Conservation (phyloP, 371 early-diverging fungal species). For the Rhizopus sp. region DNA sequence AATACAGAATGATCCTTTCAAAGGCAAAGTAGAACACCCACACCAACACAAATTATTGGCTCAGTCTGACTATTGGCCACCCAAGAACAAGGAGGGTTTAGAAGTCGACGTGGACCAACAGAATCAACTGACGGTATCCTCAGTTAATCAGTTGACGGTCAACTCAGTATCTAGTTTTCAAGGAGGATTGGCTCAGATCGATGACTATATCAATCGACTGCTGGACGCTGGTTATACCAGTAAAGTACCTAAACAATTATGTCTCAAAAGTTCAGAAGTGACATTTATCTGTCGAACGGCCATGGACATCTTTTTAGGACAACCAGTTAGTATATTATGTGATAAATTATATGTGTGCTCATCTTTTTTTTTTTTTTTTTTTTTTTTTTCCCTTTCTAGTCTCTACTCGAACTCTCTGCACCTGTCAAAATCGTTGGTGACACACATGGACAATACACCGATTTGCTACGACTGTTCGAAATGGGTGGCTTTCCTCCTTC, state of each 20-base stretch:
- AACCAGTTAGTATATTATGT: slow-evolving; percentile 71
- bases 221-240: slow-evolving; percentile 77
- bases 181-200: slow-evolving; percentile 52
- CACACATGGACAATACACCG: slow-evolving; percentile 94
- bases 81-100: slow-evolving; percentile 6
- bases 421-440: slow-evolving; percentile 97
- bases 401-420: slow-evolving; percentile 44
- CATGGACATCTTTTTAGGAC: slow-evolving; percentile 90
- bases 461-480: slow-evolving; percentile 89
- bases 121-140: slow-evolving; percentile 46
- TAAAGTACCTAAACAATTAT: slow-evolving; percentile 73
- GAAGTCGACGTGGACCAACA: slow-evolving; percentile 14
- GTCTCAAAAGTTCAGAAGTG: slow-evolving; percentile 85
- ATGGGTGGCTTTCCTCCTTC: slow-evolving; percentile 95
- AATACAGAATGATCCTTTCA: slow-evolving; percentile 30
- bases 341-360: slow-evolving; percentile 65
- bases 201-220: slow-evolving; percentile 84
- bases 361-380: no score
- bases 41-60: slow-evolving; percentile 46
- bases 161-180: slow-evolving; percentile 38
- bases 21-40: slow-evolving; percentile 39
- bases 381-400: neutral
- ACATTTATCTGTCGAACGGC: slow-evolving; percentile 84
- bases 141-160: slow-evolving; percentile 48
- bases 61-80: slow-evolving; percentile 46